Evolutionary conservation across 164 flowering plant species (phyloP).

Genomic region (Tetracentron sinense): DNA sequence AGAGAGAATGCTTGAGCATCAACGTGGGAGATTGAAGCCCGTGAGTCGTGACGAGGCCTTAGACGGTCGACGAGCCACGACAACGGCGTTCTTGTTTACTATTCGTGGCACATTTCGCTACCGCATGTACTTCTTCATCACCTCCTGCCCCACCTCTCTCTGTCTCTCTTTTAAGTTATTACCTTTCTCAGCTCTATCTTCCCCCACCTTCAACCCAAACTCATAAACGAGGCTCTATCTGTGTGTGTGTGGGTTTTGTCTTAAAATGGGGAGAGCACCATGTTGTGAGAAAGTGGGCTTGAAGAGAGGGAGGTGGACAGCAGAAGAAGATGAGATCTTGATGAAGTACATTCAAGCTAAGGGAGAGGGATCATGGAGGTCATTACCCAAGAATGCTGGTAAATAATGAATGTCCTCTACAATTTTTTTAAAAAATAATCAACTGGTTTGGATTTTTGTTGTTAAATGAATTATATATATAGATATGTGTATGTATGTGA

Average conservation of each 20-base stretch:
- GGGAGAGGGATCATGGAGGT: slow-evolving; percentile 93
- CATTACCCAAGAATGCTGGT: slow-evolving; percentile 95
- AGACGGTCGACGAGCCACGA: slow-evolving; percentile 57
- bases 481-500: too few relatives aligned
- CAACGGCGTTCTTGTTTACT: not conserved
- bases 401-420: not conserved
- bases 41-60: slow-evolving; percentile 22
- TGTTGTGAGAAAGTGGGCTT: slow-evolving; percentile 89
- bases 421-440: not conserved
- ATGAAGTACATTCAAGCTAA: slow-evolving; percentile 57
- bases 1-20: not conserved
- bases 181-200: not conserved
- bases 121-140: slow-evolving; percentile 22
- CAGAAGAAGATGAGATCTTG: slow-evolving; percentile 73
- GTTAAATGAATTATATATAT: too few relatives aligned
- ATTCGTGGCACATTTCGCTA: slow-evolving; percentile 37
- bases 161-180: not conserved
- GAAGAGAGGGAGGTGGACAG: slow-evolving; percentile 86
- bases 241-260: not conserved
- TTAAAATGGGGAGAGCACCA: slow-evolving; percentile 82
- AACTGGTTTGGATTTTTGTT: not conserved
- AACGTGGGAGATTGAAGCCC: slow-evolving; percentile 49
- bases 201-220: not conserved
- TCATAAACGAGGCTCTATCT: not conserved
- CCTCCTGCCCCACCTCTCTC: not conserved